These are phyloP conservation scores for Hibiscus trionum DNA, from an alignment of 345 rosid species.

Conservation along the genomic window DNA sequence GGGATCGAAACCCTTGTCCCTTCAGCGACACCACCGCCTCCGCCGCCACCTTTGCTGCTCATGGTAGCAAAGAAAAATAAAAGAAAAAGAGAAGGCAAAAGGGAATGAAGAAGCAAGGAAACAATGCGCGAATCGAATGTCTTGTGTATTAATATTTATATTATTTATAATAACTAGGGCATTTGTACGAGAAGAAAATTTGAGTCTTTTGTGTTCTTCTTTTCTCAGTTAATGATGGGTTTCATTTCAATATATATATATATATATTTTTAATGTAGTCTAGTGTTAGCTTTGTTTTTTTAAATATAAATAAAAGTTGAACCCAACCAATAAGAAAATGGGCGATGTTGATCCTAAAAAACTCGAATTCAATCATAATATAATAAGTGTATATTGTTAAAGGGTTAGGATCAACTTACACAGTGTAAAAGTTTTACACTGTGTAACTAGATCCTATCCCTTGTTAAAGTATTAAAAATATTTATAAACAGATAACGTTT, in stretches of 20 bases:
- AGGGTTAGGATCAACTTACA: too few species aligned
- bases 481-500: too few species aligned
- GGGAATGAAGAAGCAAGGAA: background rate
- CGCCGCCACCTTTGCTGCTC: slow-evolving; percentile 42
- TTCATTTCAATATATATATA: background rate
- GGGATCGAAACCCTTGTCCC: slow-evolving; percentile 55
- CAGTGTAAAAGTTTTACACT: too few species aligned
- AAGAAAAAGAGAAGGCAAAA: background rate
- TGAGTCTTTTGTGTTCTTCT: background rate
- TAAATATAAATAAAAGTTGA: too few species aligned
- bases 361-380: too few species aligned
- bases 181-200: background rate
- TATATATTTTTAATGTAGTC: too few species aligned
- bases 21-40: slow-evolving; percentile 26
- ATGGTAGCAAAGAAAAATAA: slow-evolving; percentile 19
- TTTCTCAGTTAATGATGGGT: background rate
- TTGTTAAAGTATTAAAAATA: too few species aligned
- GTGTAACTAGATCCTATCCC: too few species aligned
- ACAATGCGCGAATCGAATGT: background rate
- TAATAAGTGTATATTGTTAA: too few species aligned
- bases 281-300: too few species aligned
- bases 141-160: background rate
- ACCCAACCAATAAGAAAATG: too few species aligned
- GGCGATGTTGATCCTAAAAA: too few species aligned
- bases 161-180: background rate